A percentile compares a stretch with the other conserved stretches of the same genome.
These are phyloP conservation scores for Nitzschia sp. DNA, from an alignment of 108 stramenopile species.

Conservation along the genomic window DNA sequence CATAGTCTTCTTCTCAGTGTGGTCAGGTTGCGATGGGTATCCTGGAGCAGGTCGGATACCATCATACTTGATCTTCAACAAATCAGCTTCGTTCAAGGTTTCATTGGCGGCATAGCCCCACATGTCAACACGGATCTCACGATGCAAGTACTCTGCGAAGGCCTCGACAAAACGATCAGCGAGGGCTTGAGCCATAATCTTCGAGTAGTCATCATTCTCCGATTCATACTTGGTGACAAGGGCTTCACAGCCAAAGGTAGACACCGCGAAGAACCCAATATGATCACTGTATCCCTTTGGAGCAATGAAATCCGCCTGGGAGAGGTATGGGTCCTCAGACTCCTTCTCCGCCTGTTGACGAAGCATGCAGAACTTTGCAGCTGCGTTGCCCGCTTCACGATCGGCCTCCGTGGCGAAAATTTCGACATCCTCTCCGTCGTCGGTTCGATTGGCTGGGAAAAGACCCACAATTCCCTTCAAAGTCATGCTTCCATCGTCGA, in stretches of 20 bases:
- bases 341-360: constrained; percentile 99
- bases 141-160: constrained; percentile 98
- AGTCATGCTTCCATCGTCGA: constrained; percentile 80
- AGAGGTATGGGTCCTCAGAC: constrained; percentile 91
- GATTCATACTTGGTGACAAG: constrained; percentile 88
- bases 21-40: constrained; percentile 99
- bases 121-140: constrained; percentile 89
- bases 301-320: constrained; percentile 98
- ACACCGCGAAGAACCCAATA: constrained; percentile 97
- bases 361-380: constrained; percentile 93
- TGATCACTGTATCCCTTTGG: constrained; percentile 93
- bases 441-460: constrained; percentile 93
- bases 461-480: constrained; percentile 93
- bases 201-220: constrained; percentile 96
- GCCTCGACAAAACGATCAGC: constrained; percentile 99
- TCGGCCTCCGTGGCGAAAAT: constrained; percentile 87
- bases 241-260: constrained; percentile 94
- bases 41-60: constrained; percentile 99
- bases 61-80: constrained; percentile 98
- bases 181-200: constrained; percentile 99
- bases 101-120: constrained; percentile 98
- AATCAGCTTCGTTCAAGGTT: constrained; percentile 81
- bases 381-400: constrained; percentile 61
- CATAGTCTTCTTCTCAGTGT: constrained; percentile 98
- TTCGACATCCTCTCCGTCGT: constrained; percentile 96